phyloP scores from a whole-genome alignment of 495 filamentous ascomycete species.

The Lasiosphaeriaceae sp. region DNA sequence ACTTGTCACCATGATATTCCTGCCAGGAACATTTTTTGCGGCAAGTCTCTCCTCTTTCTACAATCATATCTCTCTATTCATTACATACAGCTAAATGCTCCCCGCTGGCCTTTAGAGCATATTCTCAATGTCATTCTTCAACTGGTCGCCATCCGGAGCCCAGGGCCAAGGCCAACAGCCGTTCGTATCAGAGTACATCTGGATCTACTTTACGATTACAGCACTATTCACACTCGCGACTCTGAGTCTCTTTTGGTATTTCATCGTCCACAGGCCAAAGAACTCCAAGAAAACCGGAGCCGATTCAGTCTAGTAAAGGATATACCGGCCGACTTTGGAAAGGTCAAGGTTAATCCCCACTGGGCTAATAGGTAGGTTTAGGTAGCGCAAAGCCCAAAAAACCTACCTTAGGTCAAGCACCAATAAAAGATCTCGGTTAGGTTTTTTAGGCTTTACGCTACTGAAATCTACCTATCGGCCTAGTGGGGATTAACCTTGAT shows the following conservation, averaged over 20 bases:
- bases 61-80: no score
- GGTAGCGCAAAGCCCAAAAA: no score
- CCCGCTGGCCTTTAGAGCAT: slow-evolving; percentile 5
- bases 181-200: neutral
- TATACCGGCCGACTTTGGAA: no score
- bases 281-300: neutral
- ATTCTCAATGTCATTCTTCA: slow-evolving; percentile 20
- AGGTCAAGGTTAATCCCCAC: no score
- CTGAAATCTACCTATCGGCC: no score
- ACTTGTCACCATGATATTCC: slow-evolving; percentile 16
- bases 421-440: neutral
- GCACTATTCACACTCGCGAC: neutral
- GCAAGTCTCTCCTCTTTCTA: slow-evolving; percentile 9
- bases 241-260: neutral
- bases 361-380: no score
- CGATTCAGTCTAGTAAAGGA: no score
- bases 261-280: neutral
- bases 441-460: no score
- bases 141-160: slow-evolving; percentile 1
- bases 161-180: neutral
- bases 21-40: slow-evolving; percentile 14
- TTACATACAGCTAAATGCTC: no score
- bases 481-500: no score
- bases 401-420: neutral
- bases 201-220: neutral